phyloP scores from a whole-genome alignment of 768 basidiomycete genomes.

The Xerocomellus dryophilus region DNA sequence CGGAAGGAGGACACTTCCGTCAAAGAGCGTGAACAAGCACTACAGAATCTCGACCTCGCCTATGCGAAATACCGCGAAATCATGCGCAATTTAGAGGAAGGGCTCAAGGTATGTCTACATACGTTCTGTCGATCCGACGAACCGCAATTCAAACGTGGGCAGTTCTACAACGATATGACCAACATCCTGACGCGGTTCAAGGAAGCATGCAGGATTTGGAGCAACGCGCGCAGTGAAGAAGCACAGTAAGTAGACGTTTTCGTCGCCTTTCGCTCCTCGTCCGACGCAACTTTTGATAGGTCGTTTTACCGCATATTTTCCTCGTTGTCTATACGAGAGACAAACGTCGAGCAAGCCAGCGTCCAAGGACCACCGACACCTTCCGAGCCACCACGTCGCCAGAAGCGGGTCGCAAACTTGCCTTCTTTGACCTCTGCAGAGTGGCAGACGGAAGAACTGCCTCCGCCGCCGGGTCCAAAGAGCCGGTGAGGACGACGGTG shows the following conservation, averaged over 20 bases:
- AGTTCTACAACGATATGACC: slow-evolving; percentile 91
- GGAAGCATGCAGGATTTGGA: slow-evolving; percentile 74
- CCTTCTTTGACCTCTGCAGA: slow-evolving; percentile 49
- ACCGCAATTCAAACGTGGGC: background rate
- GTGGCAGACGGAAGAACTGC: slow-evolving; percentile 52
- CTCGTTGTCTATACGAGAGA: slow-evolving; percentile 34
- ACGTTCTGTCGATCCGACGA: background rate
- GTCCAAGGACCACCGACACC: background rate
- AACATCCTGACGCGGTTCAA: slow-evolving; percentile 71
- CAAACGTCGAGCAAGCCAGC: slow-evolving; percentile 3
- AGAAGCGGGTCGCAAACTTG: slow-evolving; percentile 36
- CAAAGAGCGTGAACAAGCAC: slow-evolving; percentile 74
- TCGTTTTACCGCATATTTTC: slow-evolving; percentile 21
- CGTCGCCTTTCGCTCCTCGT: background rate
- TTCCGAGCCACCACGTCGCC: slow-evolving; percentile 12
- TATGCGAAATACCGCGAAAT: slow-evolving; percentile 89
- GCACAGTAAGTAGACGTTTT: slow-evolving; percentile 52
- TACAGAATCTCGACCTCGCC: slow-evolving; percentile 81
- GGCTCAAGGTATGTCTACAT: slow-evolving; percentile 61
- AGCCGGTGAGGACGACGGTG: too few relatives aligned
- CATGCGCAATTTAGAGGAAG: slow-evolving; percentile 80
- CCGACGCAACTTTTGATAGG: slow-evolving; percentile 7
- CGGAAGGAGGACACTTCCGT: slow-evolving; percentile 74
- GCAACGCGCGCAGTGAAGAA: slow-evolving; percentile 66
- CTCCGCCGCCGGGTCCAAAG: slow-evolving; percentile 36